These are phyloP conservation scores for Suillus hirtellus DNA, from an alignment of 768 basidiomycete species.

Conservation along the genomic window DNA sequence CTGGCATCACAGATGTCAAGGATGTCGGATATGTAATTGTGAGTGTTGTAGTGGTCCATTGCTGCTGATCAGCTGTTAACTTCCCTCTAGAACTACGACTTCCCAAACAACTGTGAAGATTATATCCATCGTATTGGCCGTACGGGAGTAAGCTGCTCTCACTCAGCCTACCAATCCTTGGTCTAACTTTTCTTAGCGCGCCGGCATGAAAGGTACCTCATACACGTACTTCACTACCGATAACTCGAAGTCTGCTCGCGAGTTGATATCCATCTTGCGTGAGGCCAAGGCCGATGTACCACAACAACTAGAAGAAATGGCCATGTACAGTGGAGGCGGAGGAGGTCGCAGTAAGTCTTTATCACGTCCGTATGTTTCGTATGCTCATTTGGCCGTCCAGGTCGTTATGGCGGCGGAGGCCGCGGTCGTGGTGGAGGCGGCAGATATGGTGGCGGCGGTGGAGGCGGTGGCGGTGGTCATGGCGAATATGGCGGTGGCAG, in stretches of 20 bases:
- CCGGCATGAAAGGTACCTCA: conserved; percentile 87
- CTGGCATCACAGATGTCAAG: conserved; percentile 82
- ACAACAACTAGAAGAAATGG: conserved; percentile 92
- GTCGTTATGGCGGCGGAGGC: conserved; percentile 56
- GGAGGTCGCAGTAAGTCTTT: conserved; percentile 62
- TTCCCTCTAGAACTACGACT: conserved; percentile 83
- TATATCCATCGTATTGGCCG: conserved; percentile 99
- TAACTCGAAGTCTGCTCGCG: conserved; percentile 91
- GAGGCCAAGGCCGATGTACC: conserved; percentile 88
- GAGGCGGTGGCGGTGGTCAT: conserved; percentile 44
- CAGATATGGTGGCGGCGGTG: conserved; percentile 42
- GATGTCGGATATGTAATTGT: conserved; percentile 98
- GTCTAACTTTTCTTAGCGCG: conserved; percentile 56
- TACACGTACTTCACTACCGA: conserved; percentile 98
- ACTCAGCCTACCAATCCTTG: conserved; percentile 8
- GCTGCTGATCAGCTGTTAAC: conserved; percentile 13
- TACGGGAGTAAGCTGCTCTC: conserved; percentile 67
- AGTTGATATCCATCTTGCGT: conserved; percentile 80
- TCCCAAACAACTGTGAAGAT: conserved; percentile 97
- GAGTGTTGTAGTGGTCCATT: conserved; percentile 34
- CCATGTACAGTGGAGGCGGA: conserved; percentile 80
- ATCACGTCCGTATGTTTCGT: not conserved
- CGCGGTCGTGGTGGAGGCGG: conserved; percentile 45
- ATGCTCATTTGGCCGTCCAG: conserved; percentile 35
- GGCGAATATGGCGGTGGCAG: conserved; percentile 28